These are phyloP conservation scores for Pelargonium nanum DNA, from an alignment of 345 rosid genomes.

Conservation along the genomic window DNA sequence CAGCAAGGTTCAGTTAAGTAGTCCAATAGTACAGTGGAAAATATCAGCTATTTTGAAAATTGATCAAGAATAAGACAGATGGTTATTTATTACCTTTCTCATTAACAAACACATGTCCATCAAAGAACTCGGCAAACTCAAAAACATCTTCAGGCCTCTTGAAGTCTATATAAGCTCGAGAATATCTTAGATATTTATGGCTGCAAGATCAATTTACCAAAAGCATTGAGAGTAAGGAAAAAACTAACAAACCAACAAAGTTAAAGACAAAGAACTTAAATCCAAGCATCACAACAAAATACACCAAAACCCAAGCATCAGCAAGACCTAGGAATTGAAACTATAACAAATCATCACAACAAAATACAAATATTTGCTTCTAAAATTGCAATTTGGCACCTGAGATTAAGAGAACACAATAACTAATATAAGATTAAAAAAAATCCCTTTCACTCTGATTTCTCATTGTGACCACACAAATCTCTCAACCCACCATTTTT, in stretches of 20 bases:
- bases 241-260: not conserved
- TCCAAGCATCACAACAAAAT: not conserved
- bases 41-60: too few species aligned
- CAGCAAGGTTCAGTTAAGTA: not conserved
- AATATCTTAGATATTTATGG: constrained; percentile 38
- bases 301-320: not conserved
- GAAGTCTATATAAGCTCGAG: constrained; percentile 55
- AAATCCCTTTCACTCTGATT: not conserved
- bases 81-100: constrained; percentile 47
- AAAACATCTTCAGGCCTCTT: constrained; percentile 52
- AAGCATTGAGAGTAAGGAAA: not conserved
- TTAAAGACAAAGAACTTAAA: too few species aligned
- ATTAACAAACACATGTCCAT: constrained; percentile 63
- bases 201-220: constrained; percentile 18
- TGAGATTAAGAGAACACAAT: too few species aligned
- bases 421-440: too few species aligned
- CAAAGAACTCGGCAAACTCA: constrained; percentile 57
- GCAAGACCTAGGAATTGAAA: too few species aligned
- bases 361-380: too few species aligned
- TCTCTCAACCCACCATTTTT: not conserved
- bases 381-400: not conserved
- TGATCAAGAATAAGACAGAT: too few species aligned
- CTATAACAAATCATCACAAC: too few species aligned
- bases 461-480: too few species aligned
- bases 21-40: not conserved